Percentiles rank a stretch among this genome's conserved stretches.
Evolutionary conservation across 2,329 filamentous ascomycete genomes (phyloP).

Genomic region (Aspergillus sp.): DNA sequence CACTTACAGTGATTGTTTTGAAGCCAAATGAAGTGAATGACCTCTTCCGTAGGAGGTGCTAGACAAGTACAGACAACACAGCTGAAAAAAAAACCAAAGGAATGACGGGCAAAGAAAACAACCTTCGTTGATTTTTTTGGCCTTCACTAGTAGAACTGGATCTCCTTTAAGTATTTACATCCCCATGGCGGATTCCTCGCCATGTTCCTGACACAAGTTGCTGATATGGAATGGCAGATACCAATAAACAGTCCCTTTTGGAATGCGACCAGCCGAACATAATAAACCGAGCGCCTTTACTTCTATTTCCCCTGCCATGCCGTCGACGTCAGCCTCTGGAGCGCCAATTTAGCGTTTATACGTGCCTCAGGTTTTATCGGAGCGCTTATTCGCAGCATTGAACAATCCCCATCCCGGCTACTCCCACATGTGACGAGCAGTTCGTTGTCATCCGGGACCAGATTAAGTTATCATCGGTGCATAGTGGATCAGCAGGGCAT

Average conservation of each 20-base stretch:
- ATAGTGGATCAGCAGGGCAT: no score
- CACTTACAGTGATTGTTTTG: neutral
- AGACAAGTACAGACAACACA: neutral
- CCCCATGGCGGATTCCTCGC: neutral
- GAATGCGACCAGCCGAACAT: neutral
- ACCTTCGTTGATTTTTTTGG: no score
- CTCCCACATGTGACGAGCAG: neutral
- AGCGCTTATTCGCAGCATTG: neutral
- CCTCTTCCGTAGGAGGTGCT: neutral
- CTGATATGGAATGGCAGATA: neutral
- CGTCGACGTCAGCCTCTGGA: neutral
- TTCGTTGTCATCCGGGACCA: neutral
- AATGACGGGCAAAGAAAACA: neutral
- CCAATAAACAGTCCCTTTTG: neutral
- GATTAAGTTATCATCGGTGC: neutral
- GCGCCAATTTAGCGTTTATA: neutral
- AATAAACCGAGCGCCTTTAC: neutral
- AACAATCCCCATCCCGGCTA: neutral
- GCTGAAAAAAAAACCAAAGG: neutral
- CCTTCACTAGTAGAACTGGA: neutral
- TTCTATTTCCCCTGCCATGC: neutral
- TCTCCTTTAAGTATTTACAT: neutral
- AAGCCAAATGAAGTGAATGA: neutral
- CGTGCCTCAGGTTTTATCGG: neutral
- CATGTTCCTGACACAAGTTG: neutral